Evolutionary conservation across 495 filamentous ascomycete species (phyloP).

Genomic region (Rostrohypoxylon terebratum): DNA sequence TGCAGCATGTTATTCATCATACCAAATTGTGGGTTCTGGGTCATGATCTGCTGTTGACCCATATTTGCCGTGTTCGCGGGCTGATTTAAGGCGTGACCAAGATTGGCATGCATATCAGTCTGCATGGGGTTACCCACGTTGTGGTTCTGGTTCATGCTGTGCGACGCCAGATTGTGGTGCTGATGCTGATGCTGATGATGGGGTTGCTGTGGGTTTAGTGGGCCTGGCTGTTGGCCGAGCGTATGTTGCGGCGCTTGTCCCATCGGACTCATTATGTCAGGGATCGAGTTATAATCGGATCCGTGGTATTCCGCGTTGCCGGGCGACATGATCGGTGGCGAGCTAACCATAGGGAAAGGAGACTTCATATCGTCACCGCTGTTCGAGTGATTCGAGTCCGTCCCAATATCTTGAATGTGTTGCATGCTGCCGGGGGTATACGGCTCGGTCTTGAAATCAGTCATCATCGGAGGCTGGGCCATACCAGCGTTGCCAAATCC

Average conservation of each 20-base stretch:
- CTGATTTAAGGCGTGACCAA: conserved; percentile 46
- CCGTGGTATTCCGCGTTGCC: conserved; percentile 52
- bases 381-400: conserved; percentile 54
- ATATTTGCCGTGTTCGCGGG: conserved; percentile 37
- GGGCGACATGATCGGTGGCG: conserved; percentile 60
- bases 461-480: conserved; percentile 54
- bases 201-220: conserved; percentile 52
- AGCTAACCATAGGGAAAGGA: conserved; percentile 56
- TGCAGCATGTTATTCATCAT: conserved; percentile 53
- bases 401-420: conserved; percentile 56
- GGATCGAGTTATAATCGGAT: conserved; percentile 56
- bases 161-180: conserved; percentile 51
- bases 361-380: conserved; percentile 58
- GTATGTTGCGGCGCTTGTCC: conserved; percentile 51
- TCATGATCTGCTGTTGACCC: conserved; percentile 40
- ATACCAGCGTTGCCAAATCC: conserved; percentile 66
- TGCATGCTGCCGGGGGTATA: conserved; percentile 50
- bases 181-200: conserved; percentile 50
- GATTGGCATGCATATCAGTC: conserved; percentile 49
- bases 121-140: conserved; percentile 52
- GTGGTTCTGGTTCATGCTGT: conserved; percentile 52
- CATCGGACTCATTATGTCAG: conserved; percentile 63
- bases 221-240: conserved; percentile 42
- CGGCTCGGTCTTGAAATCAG: conserved; percentile 49
- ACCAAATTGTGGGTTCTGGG: conserved; percentile 39